A percentile compares a stretch with the other conserved stretches of the same genome.
These are phyloP conservation scores for Cystobasidium pallidum DNA, from an alignment of 1,284 basidiomycete genomes.

Conservation along the genomic window DNA sequence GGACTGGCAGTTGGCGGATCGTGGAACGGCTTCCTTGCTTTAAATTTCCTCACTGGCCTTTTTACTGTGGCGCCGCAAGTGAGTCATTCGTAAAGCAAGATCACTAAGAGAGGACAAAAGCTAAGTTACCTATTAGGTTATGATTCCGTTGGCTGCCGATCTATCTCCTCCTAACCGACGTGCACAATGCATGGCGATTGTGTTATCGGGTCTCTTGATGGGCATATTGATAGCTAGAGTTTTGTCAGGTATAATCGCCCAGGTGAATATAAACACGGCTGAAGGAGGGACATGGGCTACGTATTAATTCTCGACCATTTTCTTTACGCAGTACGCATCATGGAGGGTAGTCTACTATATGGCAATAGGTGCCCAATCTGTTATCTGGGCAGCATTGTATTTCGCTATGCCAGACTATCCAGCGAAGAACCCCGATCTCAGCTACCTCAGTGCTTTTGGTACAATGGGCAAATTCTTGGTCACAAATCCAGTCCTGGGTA, in stretches of 20 bases:
- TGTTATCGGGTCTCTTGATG: slow-evolving; percentile 68
- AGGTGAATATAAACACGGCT: slow-evolving; percentile 64
- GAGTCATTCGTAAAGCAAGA: slow-evolving; percentile 55
- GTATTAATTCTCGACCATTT: too few species aligned
- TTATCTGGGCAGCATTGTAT: slow-evolving; percentile 64
- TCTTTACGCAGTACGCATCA: slow-evolving; percentile 59
- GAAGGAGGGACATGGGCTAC: too few species aligned
- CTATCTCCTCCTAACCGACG: slow-evolving; percentile 67
- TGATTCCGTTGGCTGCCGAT: slow-evolving; percentile 69
- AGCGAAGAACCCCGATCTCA: slow-evolving; percentile 63
- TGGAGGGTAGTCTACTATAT: slow-evolving; percentile 58
- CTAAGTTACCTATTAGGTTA: slow-evolving; percentile 55
- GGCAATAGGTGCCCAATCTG: slow-evolving; percentile 56
- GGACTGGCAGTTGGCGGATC: slow-evolving; percentile 63
- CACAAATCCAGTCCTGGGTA: slow-evolving; percentile 67
- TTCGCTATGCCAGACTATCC: slow-evolving; percentile 71
- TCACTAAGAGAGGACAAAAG: neutral
- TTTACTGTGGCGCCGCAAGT: slow-evolving; percentile 59
- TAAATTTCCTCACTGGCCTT: slow-evolving; percentile 65
- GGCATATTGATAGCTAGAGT: slow-evolving; percentile 73
- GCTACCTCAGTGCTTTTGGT: slow-evolving; percentile 60
- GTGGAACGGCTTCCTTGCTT: slow-evolving; percentile 63
- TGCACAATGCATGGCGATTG: slow-evolving; percentile 68
- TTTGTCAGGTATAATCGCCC: slow-evolving; percentile 67
- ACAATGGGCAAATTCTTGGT: slow-evolving; percentile 63